Conservation (phyloP, 768 basidiomycete genomes). For the Austroboletus eburneus region DNA sequence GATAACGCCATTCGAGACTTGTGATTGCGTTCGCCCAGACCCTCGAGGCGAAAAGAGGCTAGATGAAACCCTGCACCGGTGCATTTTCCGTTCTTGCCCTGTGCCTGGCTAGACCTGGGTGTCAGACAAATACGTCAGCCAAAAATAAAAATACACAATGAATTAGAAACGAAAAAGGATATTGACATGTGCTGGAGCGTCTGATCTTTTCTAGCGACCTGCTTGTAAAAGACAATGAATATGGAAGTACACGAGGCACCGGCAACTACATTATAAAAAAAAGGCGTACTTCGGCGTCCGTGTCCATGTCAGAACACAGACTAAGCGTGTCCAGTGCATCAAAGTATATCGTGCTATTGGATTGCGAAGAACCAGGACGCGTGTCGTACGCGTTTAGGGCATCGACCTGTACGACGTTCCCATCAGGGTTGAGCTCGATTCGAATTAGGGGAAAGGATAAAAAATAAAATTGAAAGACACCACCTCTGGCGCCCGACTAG, state of each 20-base stretch:
- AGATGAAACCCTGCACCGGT: constrained; percentile 15
- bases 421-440: constrained; percentile 7
- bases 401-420: constrained; percentile 7
- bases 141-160: no score
- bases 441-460: not conserved
- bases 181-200: constrained; percentile 8
- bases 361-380: constrained; percentile 2
- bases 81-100: not conserved
- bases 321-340: constrained; percentile 18
- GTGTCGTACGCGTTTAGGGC: not conserved
- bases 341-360: constrained; percentile 23
- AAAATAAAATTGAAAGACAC: no score
- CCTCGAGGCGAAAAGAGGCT: constrained; percentile 15
- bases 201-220: constrained; percentile 8
- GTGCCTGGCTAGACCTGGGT: constrained; percentile 16
- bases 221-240: no score
- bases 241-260: no score
- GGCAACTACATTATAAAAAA: no score
- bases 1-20: no score
- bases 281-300: constrained; percentile 9
- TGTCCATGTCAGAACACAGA: constrained; percentile 1
- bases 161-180: not conserved
- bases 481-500: not conserved
- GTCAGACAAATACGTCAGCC: no score
- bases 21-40: constrained; percentile 5